Evolutionary conservation across 495 filamentous ascomycete species (phyloP).

Genomic region (Coniosporium apollinis): DNA sequence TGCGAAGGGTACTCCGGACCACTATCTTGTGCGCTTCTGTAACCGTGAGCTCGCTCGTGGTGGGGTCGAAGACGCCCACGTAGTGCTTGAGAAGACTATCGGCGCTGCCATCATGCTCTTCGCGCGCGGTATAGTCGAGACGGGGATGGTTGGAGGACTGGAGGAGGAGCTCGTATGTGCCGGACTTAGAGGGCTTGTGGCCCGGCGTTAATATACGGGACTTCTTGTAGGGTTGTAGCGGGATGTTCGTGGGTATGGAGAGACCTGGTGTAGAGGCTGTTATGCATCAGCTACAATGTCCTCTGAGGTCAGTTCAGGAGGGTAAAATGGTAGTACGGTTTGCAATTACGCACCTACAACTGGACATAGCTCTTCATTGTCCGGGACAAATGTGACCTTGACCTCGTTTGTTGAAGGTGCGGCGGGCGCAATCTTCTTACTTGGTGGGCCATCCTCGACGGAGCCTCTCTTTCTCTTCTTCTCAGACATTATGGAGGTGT

Average conservation of each 20-base stretch:
- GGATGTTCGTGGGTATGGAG: slow-evolving; percentile 33
- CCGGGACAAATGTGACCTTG: slow-evolving; percentile 40
- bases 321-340: background rate
- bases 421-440: slow-evolving; percentile 47
- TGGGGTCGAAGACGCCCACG: slow-evolving; percentile 67
- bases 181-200: slow-evolving; percentile 11
- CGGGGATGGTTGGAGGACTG: slow-evolving; percentile 58
- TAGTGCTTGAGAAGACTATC: slow-evolving; percentile 67
- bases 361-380: slow-evolving; percentile 42
- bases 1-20: slow-evolving; percentile 28
- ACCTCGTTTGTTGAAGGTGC: slow-evolving; percentile 29
- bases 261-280: slow-evolving; percentile 56
- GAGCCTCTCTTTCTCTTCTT: slow-evolving; percentile 61
- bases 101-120: slow-evolving; percentile 43
- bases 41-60: slow-evolving; percentile 52
- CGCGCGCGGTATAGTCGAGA: slow-evolving; percentile 66
- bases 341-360: slow-evolving; percentile 39
- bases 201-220: slow-evolving; percentile 10
- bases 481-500: slow-evolving; percentile 29
- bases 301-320: slow-evolving; percentile 1
- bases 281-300: slow-evolving; percentile 4
- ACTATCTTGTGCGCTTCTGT: slow-evolving; percentile 60
- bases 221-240: slow-evolving; percentile 46
- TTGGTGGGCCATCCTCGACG: slow-evolving; percentile 35
- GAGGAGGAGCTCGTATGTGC: slow-evolving; percentile 51